A percentile compares a stretch with the other conserved stretches of the same genome.
Conservation (phyloP, 2,329 filamentous ascomycete species). For the Fusarium keratoplasticum region DNA sequence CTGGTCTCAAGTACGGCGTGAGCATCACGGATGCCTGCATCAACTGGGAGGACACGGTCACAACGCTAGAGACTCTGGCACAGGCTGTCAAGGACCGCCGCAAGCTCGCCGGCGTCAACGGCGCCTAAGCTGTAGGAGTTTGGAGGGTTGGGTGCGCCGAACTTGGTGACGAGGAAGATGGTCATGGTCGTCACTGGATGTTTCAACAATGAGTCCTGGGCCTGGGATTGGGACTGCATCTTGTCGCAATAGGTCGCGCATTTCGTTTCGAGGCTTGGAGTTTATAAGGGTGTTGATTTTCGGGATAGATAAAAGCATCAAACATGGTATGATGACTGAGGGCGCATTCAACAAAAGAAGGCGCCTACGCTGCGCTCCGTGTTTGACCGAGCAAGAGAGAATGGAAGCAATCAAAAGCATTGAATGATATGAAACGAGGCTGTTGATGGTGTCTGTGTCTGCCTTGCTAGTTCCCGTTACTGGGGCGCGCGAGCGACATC, state of each 20-base stretch:
- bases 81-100: conserved; percentile 77
- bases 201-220: conserved; percentile 3
- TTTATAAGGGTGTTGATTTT: conserved; percentile 39
- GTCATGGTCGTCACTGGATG: neutral
- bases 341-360: neutral
- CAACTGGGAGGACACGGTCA: conserved; percentile 89
- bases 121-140: conserved; percentile 14
- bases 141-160: neutral
- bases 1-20: conserved; percentile 89
- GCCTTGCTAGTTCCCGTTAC: neutral
- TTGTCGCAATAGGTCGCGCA: conserved; percentile 25
- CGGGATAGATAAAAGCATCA: conserved; percentile 40
- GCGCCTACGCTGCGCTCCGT: neutral
- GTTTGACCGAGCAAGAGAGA: conserved; percentile 3
- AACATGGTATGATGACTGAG: conserved; percentile 12
- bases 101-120: conserved; percentile 43
- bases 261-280: conserved; percentile 40
- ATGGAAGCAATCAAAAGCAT: conserved; percentile 1
- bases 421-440: neutral
- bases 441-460: neutral
- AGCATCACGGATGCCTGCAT: conserved; percentile 99
- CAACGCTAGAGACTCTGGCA: conserved; percentile 81
- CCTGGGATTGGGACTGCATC: conserved; percentile 15
- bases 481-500: conserved; percentile 27
- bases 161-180: neutral